These are phyloP conservation scores for Vinca minor DNA, from an alignment of 257 asterid species.

Conservation along the genomic window DNA sequence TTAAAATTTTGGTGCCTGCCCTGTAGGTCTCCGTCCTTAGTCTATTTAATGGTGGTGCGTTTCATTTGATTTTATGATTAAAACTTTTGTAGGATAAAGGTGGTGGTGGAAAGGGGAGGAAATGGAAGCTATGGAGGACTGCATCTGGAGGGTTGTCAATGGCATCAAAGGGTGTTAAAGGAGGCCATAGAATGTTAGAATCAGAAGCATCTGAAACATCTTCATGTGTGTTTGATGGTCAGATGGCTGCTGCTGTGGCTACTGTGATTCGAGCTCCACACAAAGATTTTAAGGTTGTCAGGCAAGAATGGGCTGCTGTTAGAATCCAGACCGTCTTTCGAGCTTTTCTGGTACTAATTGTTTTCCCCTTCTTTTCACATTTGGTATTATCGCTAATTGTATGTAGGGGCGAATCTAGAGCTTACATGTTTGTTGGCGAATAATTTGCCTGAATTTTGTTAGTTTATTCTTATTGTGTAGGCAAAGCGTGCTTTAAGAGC, in stretches of 20 bases:
- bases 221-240: constrained; percentile 13
- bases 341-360: constrained; percentile 87
- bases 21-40: no score
- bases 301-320: constrained; percentile 82
- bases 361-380: no score
- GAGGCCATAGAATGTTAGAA: constrained; percentile 30
- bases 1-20: no score
- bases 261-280: constrained; percentile 73
- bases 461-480: constrained; percentile 23
- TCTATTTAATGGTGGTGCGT: no score
- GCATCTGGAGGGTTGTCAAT: constrained; percentile 57
- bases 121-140: constrained; percentile 95
- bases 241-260: constrained; percentile 77
- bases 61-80: not conserved
- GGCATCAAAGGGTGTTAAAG: constrained; percentile 39
- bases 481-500: constrained; percentile 94
- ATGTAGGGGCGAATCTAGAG: no score
- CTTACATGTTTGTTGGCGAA: not conserved
- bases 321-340: constrained; percentile 77
- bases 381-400: no score
- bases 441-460: no score
- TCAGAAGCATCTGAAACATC: constrained; percentile 38
- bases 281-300: constrained; percentile 57
- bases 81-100: constrained; percentile 38
- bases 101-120: constrained; percentile 47